These are phyloP conservation scores for Penicillium turbatum DNA, from an alignment of 495 filamentous ascomycete species.

Conservation along the genomic window DNA sequence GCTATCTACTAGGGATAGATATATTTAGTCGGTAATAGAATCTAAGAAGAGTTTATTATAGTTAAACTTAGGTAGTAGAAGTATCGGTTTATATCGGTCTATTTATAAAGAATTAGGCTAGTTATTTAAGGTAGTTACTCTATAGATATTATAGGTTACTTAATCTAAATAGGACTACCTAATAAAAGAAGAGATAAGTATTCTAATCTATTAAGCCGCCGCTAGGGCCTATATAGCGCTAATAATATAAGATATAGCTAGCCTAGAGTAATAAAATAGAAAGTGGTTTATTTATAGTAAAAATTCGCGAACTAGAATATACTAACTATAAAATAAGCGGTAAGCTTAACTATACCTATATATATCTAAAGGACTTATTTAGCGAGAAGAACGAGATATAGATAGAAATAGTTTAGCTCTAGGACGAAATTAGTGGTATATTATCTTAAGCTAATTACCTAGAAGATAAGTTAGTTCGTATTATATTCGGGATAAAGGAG, in stretches of 20 bases:
- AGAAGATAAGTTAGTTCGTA: background rate
- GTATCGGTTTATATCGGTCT: background rate
- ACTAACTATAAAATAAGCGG: background rate
- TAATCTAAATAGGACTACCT: background rate
- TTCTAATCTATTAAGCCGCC: too few relatives aligned
- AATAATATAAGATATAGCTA: background rate
- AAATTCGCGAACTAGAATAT: background rate
- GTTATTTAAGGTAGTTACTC: background rate
- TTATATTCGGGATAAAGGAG: background rate
- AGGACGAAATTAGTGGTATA: background rate
- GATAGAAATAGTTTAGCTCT: background rate
- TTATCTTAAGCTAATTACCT: background rate
- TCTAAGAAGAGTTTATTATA: background rate
- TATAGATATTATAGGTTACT: background rate
- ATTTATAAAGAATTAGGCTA: background rate
- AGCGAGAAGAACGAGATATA: background rate
- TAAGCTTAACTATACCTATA: background rate
- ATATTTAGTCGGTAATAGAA: conserved; percentile 1
- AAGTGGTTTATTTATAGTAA: background rate
- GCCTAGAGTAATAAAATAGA: background rate
- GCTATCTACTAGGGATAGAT: background rate
- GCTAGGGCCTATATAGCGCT: too few relatives aligned
- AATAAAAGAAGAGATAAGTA: background rate
- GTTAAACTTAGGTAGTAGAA: background rate
- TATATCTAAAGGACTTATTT: background rate